Base-by-base conservation (phyloP, 2,329 filamentous ascomycete species). In the Byssothecium circinans region DNA sequence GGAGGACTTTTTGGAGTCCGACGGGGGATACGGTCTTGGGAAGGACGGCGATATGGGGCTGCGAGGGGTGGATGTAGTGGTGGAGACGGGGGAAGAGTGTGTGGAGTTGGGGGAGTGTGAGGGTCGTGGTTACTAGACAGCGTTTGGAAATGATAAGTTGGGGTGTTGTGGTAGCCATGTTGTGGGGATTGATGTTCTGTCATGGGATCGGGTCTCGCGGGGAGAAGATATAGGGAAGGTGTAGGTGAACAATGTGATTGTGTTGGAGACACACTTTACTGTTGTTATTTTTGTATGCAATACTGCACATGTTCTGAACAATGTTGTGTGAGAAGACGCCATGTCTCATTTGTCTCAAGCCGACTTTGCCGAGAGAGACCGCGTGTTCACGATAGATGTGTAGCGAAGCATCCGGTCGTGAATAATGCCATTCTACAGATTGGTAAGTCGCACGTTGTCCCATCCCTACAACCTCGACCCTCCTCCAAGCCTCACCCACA, bases 401-500 rank as follows among this genome's bases (percentile, higher is more conserved):
- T n/a, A n/a, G n/a, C n/a, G n/a, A n/a, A n/a, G n/a, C n/a, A n/a
- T n/a, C n/a, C n/a, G n/a, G n/a, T n/a, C n/a, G n/a, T n/a, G n/a
- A n/a, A n/a, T 22, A n/a, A 12, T 22, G 18, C 8, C 22, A 40
- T 8, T 25, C 19, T 29, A 8, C 23, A 11, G 3, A 39, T 3
- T 15, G 14, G 6, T 23, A 4, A 23, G 7, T 14, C 3, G 15
- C 7, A n/a, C 12, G n/a, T n/a, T 27, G 25, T n/a, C 6, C 14
- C 12, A 20, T 12, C 20, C 5, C n/a, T 38, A 62, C 36, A 62
- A 23, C 46, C 57, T 63, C 38, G 53, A 39, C 29, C 47, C 50
- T 19, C 48, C 49, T 17, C 54, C 52, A 8, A 65, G 29, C 38
- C 45, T 53, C 3, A 64, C 49, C 60, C 58, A 62, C 17, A 64